These are phyloP conservation scores for Myxozyma vanderwaltii DNA, from an alignment of 805 yeast species.

Conservation along the genomic window DNA sequence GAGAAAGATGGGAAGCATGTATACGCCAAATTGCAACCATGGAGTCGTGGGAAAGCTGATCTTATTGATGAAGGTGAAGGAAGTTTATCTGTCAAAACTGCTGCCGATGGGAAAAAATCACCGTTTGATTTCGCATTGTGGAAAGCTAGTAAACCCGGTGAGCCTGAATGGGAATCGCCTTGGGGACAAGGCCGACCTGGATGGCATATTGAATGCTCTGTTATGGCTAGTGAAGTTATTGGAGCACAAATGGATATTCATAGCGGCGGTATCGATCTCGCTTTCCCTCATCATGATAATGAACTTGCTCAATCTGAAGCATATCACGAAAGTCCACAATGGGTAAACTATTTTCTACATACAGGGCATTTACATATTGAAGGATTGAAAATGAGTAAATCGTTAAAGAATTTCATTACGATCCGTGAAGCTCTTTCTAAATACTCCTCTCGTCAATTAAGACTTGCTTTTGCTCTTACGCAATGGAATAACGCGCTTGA, in stretches of 20 bases:
- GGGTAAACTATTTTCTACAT: conserved; percentile 96
- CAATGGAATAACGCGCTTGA: conserved; percentile 94
- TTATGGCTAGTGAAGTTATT: conserved; percentile 90
- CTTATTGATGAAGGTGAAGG: conserved; percentile 96
- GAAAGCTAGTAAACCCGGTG: conserved; percentile 97
- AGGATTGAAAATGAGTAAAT: conserved; percentile 97
- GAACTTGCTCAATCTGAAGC: conserved; percentile 98
- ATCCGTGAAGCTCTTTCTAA: conserved; percentile 81
- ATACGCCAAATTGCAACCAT: conserved; percentile 96
- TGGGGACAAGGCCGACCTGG: conserved; percentile 99
- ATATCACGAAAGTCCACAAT: conserved; percentile 80
- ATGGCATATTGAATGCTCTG: conserved; percentile 99
- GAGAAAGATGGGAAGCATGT: conserved; percentile 71
- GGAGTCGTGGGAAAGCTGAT: conserved; percentile 89
- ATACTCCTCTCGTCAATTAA: conserved; percentile 76
- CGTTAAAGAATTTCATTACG: conserved; percentile 91
- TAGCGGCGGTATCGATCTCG: conserved; percentile 95
- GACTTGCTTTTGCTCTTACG: conserved; percentile 86
- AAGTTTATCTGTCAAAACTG: conserved; percentile 54
- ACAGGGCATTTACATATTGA: conserved; percentile 98
- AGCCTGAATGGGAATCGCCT: conserved; percentile 91
- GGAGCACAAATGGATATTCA: conserved; percentile 90
- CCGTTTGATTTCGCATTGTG: conserved; percentile 92
- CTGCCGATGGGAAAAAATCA: conserved; percentile 62
- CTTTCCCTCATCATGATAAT: conserved; percentile 98